Evolutionary conservation across 495 filamentous ascomycete species (phyloP), one percentile per base, ranked within the genome.

Genomic region (Bacidia gigantensis): DNA sequence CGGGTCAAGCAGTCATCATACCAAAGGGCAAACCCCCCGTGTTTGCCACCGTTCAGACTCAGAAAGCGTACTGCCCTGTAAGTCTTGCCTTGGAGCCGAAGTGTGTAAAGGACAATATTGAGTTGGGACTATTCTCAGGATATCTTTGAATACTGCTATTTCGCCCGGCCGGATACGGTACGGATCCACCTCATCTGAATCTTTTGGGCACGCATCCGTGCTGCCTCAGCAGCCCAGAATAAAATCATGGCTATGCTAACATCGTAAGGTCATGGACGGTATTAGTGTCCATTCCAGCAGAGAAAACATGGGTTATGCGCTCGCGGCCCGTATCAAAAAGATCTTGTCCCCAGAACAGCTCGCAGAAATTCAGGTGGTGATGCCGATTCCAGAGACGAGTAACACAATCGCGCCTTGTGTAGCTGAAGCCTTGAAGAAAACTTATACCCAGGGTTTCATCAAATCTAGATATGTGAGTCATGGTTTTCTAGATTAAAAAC

Each of bases 391-490:
- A 0, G 87, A 90, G 58, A 93, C 87, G 0, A 82, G 81, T 0
- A 92, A 89, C 50, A 93, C 86, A 0, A 85, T 87, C 2, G 92
- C 90, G 0, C 79, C 84, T 7, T 79, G 79, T 43, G 80, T 96
- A 7, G 83, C 93, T 14, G 57, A 21, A 26, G 72, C 76, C 35
- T 70, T 96, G 25, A 75, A 82, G 55, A 90, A 84, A 55, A 85
- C 86, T 2, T 93, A 87, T 64, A 84, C 78, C 53, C 86, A 87
- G 58, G 86, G 78, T 11, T 89, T 95, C 57, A 82, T 95, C 53
- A 96, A n/a, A n/a, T n/a, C n/a, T n/a, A 80, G 92, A 45, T 96
- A 96, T 65, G 86, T 97, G 46, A n/a, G n/a, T n/a, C n/a, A n/a
- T n/a, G n/a, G n/a, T n/a, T n/a, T n/a, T n/a, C n/a, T n/a, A 79